Evolutionary conservation across 192 early-diverging fungal genomes (phyloP).

Genomic region (Coemansia sp.): DNA sequence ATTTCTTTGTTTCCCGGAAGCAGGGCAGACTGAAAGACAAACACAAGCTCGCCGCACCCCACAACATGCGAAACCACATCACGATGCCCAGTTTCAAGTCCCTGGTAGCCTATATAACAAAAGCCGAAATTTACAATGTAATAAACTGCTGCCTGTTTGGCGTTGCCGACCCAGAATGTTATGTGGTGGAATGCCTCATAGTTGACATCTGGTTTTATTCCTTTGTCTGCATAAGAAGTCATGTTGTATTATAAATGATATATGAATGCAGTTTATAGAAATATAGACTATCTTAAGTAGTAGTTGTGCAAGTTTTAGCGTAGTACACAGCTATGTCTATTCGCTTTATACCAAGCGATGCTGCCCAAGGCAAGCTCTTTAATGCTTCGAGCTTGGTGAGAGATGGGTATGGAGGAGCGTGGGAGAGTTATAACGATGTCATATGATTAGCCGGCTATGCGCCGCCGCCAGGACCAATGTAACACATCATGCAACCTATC

Average conservation of each 20-base stretch:
- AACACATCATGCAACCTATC: not conserved
- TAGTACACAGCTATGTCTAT: not conserved
- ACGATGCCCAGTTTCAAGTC: conserved; percentile 91
- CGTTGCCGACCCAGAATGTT: conserved; percentile 87
- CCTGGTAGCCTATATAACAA: conserved; percentile 87
- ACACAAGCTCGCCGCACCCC: conserved; percentile 72
- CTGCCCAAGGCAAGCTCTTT: not conserved
- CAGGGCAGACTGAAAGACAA: conserved; percentile 91
- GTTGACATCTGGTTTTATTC: conserved; percentile 61
- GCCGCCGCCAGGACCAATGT: not conserved
- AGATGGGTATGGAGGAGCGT: conserved; percentile 11
- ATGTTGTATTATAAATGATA: conserved; percentile 29
- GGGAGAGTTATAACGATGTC: conserved; percentile 23
- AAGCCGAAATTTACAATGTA: conserved; percentile 94
- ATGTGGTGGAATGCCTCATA: conserved; percentile 78
- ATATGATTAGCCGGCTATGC: not conserved
- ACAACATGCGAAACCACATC: conserved; percentile 87
- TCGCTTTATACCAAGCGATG: not conserved
- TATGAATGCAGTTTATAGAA: not conserved
- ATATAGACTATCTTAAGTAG: not conserved
- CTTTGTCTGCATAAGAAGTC: conserved; percentile 65
- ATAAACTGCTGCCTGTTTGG: conserved; percentile 93
- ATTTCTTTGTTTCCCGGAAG: conserved; percentile 74
- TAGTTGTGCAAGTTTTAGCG: too few relatives aligned
- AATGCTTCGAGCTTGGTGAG: not conserved